phyloP scores from a whole-genome alignment of 2,329 filamentous ascomycete species.

The Phaeosphaeriaceae sp. region DNA sequence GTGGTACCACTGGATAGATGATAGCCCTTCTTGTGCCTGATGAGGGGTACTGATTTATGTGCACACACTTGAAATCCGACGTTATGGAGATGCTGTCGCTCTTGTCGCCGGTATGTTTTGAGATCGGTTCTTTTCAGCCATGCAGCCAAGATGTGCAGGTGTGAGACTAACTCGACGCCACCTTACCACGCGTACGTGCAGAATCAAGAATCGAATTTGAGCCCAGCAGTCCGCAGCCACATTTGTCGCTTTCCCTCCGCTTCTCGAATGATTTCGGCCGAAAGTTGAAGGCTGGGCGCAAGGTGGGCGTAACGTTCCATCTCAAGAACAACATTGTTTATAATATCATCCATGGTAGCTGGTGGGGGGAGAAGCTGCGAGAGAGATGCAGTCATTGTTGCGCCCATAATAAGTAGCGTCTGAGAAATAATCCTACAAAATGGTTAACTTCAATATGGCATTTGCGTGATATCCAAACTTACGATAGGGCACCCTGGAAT shows the following conservation, averaged over 20 bases:
- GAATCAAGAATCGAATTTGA: slow-evolving; percentile 46
- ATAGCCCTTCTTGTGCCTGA: slow-evolving; percentile 3
- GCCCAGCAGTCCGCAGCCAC: slow-evolving; percentile 55
- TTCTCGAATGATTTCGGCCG: slow-evolving; percentile 81
- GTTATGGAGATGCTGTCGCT: too few species aligned
- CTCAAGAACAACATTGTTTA: slow-evolving; percentile 77
- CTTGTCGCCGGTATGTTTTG: too few species aligned
- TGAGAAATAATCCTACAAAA: slow-evolving; percentile 76
- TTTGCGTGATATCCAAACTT: slow-evolving; percentile 22
- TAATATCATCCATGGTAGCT: slow-evolving; percentile 72
- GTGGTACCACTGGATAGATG: slow-evolving; percentile 8
- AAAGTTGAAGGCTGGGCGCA: slow-evolving; percentile 75
- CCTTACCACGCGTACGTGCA: background rate
- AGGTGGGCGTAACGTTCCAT: slow-evolving; percentile 76
- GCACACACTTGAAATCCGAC: background rate
- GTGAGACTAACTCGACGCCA: background rate
- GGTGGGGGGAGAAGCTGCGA: slow-evolving; percentile 66
- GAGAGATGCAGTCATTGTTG: slow-evolving; percentile 78
- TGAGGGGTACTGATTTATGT: slow-evolving; percentile 5
- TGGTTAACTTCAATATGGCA: slow-evolving; percentile 12
- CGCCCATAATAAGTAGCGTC: slow-evolving; percentile 81
- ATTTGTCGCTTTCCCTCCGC: slow-evolving; percentile 73
- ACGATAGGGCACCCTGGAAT: slow-evolving; percentile 77
- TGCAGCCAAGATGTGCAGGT: too few species aligned
- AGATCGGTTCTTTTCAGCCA: too few species aligned